Evolutionary conservation across 192 early-diverging fungal species (phyloP), one percentile per base, ranked within the genome.

Genomic region (Coemansia sp.): DNA sequence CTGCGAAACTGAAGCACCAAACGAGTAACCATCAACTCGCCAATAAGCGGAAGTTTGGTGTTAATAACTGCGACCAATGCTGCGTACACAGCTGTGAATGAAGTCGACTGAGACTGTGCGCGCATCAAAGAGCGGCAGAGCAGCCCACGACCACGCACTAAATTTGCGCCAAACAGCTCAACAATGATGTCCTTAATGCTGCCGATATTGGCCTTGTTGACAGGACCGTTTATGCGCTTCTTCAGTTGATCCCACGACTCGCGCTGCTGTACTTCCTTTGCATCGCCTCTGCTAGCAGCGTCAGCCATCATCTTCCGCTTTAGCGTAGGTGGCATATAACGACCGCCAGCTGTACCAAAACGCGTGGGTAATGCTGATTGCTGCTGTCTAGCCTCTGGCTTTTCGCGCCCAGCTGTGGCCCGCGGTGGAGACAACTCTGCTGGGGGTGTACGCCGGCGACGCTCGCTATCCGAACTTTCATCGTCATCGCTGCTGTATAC

Each of bases 221-320:
- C 92, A 2, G 91, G 85, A 62, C 94, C 96, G 69, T 97, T 98
- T 60, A 98, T 89, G 58, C 85, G 88, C 74, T 97, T 98, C 69
- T 96, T 97, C 6, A 97, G 82, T 7, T 87, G 85, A 63, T 98
- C 95, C 96, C 96, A 98, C 23, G 87, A 88, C 74, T 94, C 89
- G 7, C 95, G 90, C 74, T 97, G 95, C 29, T 22, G 29, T 19
- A 32, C 57, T 35, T 74, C 76, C 23, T 62, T 48, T 18, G 43
- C 19, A 16, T 62, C 20, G 19, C 58, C 41, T 23, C 49, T 37
- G 11, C 38, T 48, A 18, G 43, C 69, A 8, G 52, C 54, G 1
- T 52, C 72, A 1, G 65, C 62, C 60, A 81, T 91, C 88, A 96
- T 83, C 62, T 86, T 81, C 50, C 90, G 82, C 69, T 93, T 82